Evolutionary conservation across 2,329 filamentous ascomycete species (phyloP), one percentile per base, ranked within the genome.

Genomic region (Ophiostoma triangulosporum): DNA sequence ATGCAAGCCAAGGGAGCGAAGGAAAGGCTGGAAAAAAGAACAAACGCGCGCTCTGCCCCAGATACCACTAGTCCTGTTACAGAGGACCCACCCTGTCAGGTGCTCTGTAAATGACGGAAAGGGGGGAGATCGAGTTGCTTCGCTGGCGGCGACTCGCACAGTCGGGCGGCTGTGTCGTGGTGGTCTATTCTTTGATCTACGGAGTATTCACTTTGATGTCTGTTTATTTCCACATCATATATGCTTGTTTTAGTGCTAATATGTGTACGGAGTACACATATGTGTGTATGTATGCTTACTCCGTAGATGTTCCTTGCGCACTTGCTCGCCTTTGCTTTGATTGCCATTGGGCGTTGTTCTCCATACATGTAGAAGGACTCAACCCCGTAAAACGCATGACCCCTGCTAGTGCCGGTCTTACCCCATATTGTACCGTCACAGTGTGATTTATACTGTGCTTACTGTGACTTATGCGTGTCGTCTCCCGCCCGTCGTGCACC

Each of bases 51-150:
- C 43, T 33, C 24, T 48, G 27, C 45, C 50, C 46, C 50, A 40
- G 46, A 53, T 46, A 38, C n/a, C 20, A 43, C 54, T 55, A 55
- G 38, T 20, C 54, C 50, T 24, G 3, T 45, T 35, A 15, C 22
- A 31, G 46, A n/a, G 12, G 48, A 14, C 15, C 45, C 35, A 55
- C 50, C 38, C 50, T 43, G 54, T 55, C 54, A 55, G 52, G 54
- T 55, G 54, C 50, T 24, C 54, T 38, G 17, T 31, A 46, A 50
- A 50, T 52, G 31, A 29, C 32, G 36, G 3, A 40, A 51, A 49
- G 9, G n/a, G 33, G 40, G 29, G 24, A 43, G 26, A 29, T 12
- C 17, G 11, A 35, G 20, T 11, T 7, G 29, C 29, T 7, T 7
- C 29, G 12, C 32, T 35, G 32, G 12, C n/a, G n/a, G n/a, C n/a